phyloP scores from a whole-genome alignment of 768 basidiomycete species.

The Trametes cubensis region DNA sequence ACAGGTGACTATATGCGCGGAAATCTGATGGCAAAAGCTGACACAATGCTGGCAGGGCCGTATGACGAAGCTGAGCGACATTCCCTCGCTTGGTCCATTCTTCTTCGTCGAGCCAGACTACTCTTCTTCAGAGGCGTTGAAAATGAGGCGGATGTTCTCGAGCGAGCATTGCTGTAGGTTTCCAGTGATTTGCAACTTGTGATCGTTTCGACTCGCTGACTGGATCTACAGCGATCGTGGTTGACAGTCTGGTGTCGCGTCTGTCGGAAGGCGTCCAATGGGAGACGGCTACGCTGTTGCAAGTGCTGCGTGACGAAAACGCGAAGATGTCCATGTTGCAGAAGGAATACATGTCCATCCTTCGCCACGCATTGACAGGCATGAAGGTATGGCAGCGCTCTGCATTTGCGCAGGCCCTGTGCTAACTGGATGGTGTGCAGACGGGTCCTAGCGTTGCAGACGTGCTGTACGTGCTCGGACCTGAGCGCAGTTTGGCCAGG shows the following conservation, averaged over 20 bases:
- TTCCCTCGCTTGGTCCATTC: slow-evolving; percentile 69
- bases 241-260: slow-evolving; percentile 36
- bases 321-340: slow-evolving; percentile 42
- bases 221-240: slow-evolving; percentile 35
- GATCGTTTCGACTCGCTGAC: neutral
- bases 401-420: neutral
- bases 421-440: slow-evolving; percentile 18
- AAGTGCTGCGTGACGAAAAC: slow-evolving; percentile 49
- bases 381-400: slow-evolving; percentile 58
- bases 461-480: slow-evolving; percentile 35
- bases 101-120: slow-evolving; percentile 78
- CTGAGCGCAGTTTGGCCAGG: slow-evolving; percentile 32
- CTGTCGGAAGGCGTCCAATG: slow-evolving; percentile 41
- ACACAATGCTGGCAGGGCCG: slow-evolving; percentile 52
- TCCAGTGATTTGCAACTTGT: neutral
- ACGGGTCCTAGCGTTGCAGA: slow-evolving; percentile 38
- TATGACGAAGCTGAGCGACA: slow-evolving; percentile 68
- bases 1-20: slow-evolving; percentile 45
- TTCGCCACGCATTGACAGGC: slow-evolving; percentile 81
- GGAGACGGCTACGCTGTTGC: slow-evolving; percentile 41
- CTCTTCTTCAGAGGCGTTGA: slow-evolving; percentile 52
- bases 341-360: slow-evolving; percentile 66
- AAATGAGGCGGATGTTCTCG: slow-evolving; percentile 50
- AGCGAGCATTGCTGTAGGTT: slow-evolving; percentile 49
- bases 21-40: neutral